phyloP scores from a whole-genome alignment of 176 grass and related monocot species.

The Phragmites australis region DNA sequence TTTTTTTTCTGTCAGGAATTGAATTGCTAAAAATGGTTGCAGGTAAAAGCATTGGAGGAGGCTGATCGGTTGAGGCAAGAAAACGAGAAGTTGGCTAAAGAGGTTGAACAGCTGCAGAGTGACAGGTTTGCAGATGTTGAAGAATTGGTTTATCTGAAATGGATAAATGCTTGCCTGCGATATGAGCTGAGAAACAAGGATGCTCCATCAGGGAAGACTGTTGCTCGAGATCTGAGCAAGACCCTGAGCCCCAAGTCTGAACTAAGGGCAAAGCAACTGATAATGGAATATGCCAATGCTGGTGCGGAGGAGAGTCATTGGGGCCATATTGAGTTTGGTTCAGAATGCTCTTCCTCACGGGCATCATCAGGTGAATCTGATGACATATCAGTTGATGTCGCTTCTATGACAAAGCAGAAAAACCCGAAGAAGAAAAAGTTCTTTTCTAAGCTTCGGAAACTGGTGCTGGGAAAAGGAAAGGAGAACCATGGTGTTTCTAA shows the following conservation, averaged over 20 bases:
- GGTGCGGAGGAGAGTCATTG: slow-evolving; percentile 51
- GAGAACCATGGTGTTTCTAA: slow-evolving; percentile 12
- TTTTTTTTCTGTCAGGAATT: slow-evolving; percentile 27
- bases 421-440: slow-evolving; percentile 60
- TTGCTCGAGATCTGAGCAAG: slow-evolving; percentile 79
- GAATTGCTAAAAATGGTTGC: slow-evolving; percentile 39
- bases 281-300: slow-evolving; percentile 77
- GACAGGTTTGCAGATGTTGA: slow-evolving; percentile 83
- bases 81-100: slow-evolving; percentile 67
- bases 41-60: slow-evolving; percentile 74
- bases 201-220: slow-evolving; percentile 50
- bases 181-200: slow-evolving; percentile 82
- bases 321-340: slow-evolving; percentile 59
- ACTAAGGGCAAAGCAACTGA: slow-evolving; percentile 87
- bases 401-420: slow-evolving; percentile 38
- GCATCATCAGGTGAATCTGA: slow-evolving; percentile 64
- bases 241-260: slow-evolving; percentile 79
- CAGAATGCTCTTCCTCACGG: slow-evolving; percentile 66
- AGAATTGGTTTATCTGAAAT: slow-evolving; percentile 96
- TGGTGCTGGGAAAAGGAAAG: slow-evolving; percentile 72
- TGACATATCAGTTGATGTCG: slow-evolving; percentile 41
- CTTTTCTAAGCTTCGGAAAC: slow-evolving; percentile 73
- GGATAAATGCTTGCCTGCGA: slow-evolving; percentile 96
- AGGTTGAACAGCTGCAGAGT: slow-evolving; percentile 68
- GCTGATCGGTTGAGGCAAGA: slow-evolving; percentile 58